Evolutionary conservation across 208 protist genomes (phyloP).

Genomic region (Strigomonas culicis): DNA sequence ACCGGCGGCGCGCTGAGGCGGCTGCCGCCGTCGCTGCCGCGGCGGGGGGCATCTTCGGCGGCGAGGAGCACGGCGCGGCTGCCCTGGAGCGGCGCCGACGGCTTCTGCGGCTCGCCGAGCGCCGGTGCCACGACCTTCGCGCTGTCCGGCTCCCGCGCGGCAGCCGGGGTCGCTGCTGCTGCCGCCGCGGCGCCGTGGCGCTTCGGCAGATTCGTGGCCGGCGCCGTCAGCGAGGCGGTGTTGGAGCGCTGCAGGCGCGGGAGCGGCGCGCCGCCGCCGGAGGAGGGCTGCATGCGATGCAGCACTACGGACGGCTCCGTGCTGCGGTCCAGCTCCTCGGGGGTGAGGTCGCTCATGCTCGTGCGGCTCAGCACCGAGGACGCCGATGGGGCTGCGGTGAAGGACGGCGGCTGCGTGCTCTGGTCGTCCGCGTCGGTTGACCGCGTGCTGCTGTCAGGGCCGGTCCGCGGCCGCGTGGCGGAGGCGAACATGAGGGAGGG

Average conservation of each 20-base stretch:
- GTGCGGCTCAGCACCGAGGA: no score
- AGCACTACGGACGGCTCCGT: no score
- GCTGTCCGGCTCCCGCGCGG: background rate
- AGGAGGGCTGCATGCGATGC: constrained; percentile 11
- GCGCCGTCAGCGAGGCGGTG: constrained; percentile 8
- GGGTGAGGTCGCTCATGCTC: no score
- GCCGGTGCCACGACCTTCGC: background rate
- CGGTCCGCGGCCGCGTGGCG: background rate
- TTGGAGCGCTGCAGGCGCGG: constrained; percentile 42
- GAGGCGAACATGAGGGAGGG: constrained; percentile 29
- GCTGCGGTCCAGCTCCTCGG: no score
- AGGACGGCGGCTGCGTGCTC: no score
- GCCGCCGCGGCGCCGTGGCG: constrained; percentile 17
- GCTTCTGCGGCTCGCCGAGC: constrained; percentile 8
- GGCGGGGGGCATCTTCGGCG: background rate
- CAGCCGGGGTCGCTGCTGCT: background rate
- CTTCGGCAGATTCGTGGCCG: constrained; percentile 16
- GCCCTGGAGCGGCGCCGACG: background rate
- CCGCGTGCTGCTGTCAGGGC: background rate
- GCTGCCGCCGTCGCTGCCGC: no score
- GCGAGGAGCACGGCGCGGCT: background rate
- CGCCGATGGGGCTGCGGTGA: no score
- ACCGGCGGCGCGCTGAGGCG: no score
- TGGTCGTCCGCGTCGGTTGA: no score
- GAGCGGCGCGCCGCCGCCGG: constrained; percentile 13